phyloP scores from a whole-genome alignment of 805 yeast species.

The Candida pseudofarinosa region DNA sequence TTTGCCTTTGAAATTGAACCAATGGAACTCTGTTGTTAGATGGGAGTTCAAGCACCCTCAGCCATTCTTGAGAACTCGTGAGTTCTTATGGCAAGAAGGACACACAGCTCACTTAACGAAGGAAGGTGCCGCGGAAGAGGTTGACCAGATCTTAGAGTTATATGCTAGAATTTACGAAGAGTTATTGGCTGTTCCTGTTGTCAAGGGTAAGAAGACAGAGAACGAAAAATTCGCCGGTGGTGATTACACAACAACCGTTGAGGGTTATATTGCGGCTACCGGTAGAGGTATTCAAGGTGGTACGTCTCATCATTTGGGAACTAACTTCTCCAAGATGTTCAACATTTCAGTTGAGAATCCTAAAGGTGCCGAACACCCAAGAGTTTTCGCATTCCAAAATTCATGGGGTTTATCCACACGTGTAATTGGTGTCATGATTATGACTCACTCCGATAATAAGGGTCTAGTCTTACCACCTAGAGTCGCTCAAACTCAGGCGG shows the following conservation, averaged over 20 bases:
- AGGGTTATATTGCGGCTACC: conserved; percentile 95
- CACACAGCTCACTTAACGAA: conserved; percentile 93
- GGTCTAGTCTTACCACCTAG: conserved; percentile 98
- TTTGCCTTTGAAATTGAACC: conserved; percentile 91
- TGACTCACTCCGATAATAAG: conserved; percentile 98
- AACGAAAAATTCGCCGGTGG: conserved; percentile 99
- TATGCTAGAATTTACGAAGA: conserved; percentile 85
- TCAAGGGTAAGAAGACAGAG: conserved; percentile 92
- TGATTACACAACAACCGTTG: conserved; percentile 89
- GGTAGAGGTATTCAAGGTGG: conserved; percentile 99
- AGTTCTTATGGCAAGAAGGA: conserved; percentile 99
- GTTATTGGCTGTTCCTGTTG: conserved; percentile 93
- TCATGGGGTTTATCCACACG: conserved; percentile 99
- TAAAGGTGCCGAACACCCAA: conserved; percentile 81
- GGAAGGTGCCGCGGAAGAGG: conserved; percentile 81
- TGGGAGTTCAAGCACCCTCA: conserved; percentile 99
- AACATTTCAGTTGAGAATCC: conserved; percentile 95
- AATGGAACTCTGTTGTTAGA: conserved; percentile 99
- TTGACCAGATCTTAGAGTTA: conserved; percentile 76
- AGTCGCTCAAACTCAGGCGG: conserved; percentile 89
- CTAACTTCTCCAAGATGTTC: conserved; percentile 98
- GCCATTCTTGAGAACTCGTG: conserved; percentile 98
- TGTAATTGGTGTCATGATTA: conserved; percentile 98
- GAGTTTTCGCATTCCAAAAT: conserved; percentile 89
- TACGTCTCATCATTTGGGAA: conserved; percentile 96